Evolutionary conservation across 805 yeast species (phyloP), one percentile per base, ranked within the genome.

Genomic region (Starmerella ratchasimensis): DNA sequence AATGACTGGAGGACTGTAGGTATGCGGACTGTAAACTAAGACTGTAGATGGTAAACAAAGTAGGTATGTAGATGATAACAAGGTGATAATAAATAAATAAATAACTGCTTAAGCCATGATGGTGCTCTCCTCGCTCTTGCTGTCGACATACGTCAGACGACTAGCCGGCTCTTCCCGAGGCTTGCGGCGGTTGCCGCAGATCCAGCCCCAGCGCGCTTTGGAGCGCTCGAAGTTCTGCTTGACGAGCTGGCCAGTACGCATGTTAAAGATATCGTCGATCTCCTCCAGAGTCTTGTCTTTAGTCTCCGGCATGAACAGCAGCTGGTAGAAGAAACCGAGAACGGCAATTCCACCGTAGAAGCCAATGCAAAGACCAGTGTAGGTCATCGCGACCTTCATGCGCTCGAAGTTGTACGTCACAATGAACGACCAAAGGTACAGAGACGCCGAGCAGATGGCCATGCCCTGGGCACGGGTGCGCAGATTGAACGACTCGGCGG

Each of bases 261-360:
- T 67, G 37, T 64, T 57, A 60, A 74, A 75, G 33, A 75, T 60
- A 34, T 69, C 75, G 52, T 76, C 83, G 42, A 76, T 71, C 58
- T 76, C 82, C 59, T 76, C 84, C 53, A 76, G 65, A 11, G 82
- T 72, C 60, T 69, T 72, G 49, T 70, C 76, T 59, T 75, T 76
- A 24, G 83, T 76, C 59, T 77, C 83, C 27, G 78, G 80, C 69
- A 74, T 72, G 58, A 72, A 70, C 44, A 73, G 52, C 39, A 55
- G 39, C 44, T 53, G 58, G 45, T 54, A 55, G 34, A 53, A 32
- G 44, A 53, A 54, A 4, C 77, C 80, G 22, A 74, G 39, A 38
- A 70, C 66, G 1, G 78, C 77, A 49, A 75, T 65, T 32, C 79
- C 80, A 34, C 79, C 80, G 49, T 71, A 75, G 64, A 75, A 75